A percentile compares a stretch with the other conserved stretches of the same genome.
Conservation (phyloP, 495 filamentous ascomycete species). For the Thozetella sp. region DNA sequence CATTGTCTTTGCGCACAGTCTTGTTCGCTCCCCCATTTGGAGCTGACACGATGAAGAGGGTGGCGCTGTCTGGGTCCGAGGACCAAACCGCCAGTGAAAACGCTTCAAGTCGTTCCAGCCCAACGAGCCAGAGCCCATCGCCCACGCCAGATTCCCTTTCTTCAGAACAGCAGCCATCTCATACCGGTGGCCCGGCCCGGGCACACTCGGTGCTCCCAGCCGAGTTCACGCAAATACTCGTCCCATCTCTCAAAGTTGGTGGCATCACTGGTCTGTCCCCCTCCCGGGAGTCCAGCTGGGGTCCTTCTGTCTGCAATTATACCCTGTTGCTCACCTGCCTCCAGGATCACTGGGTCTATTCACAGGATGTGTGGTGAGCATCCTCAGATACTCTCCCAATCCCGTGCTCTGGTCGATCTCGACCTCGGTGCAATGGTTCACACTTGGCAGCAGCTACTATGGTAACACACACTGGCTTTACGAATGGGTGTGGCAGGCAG, state of each 20-base stretch:
- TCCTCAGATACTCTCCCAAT: conserved; percentile 58
- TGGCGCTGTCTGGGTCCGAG: conserved; percentile 5
- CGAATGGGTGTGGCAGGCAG: neutral
- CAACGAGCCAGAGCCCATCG: neutral
- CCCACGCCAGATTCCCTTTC: conserved; percentile 1
- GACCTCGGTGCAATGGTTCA: conserved; percentile 78
- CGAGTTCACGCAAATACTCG: conserved; percentile 38
- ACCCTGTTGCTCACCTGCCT: conserved; percentile 5
- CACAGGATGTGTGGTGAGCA: conserved; percentile 68
- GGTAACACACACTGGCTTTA: conserved; percentile 44
- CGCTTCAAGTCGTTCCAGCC: neutral
- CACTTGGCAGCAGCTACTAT: conserved; percentile 75
- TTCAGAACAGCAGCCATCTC: neutral
- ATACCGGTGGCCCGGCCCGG: neutral
- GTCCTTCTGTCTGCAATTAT: neutral
- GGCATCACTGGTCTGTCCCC: conserved; percentile 20
- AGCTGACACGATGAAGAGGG: conserved; percentile 16
- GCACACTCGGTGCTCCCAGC: conserved; percentile 24
- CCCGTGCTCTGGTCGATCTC: conserved; percentile 72
- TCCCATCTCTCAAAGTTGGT: conserved; percentile 32
- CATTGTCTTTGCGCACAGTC: no score
- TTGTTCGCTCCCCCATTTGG: no score
- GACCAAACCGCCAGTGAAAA: neutral
- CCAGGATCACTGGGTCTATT: conserved; percentile 72
- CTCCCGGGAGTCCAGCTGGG: neutral